These are phyloP conservation scores for Yamadazyma diospyri DNA, from an alignment of 1,139 yeast genomes.

Conservation along the genomic window DNA sequence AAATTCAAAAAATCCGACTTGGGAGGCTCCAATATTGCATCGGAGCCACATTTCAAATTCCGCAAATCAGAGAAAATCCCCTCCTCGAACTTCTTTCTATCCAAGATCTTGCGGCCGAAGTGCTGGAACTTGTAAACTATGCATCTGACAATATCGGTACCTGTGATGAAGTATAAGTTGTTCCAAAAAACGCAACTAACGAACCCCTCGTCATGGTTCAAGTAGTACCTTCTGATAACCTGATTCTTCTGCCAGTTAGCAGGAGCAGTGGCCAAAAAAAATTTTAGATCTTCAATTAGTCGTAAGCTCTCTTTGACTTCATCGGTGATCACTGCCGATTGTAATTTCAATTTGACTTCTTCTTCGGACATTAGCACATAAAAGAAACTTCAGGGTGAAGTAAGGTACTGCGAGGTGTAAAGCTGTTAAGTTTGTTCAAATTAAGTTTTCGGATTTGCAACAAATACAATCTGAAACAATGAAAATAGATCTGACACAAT, in stretches of 20 bases:
- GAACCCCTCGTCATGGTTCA: slow-evolving; percentile 86
- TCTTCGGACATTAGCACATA: slow-evolving; percentile 8
- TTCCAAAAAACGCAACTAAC: slow-evolving; percentile 94
- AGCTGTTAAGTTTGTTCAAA: too few species aligned
- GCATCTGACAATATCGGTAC: slow-evolving; percentile 93
- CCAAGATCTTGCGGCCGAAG: slow-evolving; percentile 81
- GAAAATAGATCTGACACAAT: neutral
- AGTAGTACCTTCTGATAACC: slow-evolving; percentile 77
- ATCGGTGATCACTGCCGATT: slow-evolving; percentile 13
- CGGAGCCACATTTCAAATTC: slow-evolving; percentile 79
- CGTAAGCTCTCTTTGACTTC: slow-evolving; percentile 52
- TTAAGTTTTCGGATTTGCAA: too few species aligned
- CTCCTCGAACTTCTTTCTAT: slow-evolving; percentile 93
- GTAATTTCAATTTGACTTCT: slow-evolving; percentile 6
- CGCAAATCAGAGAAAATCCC: slow-evolving; percentile 91
- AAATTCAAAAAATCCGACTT: slow-evolving; percentile 83
- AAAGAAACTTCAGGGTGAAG: neutral
- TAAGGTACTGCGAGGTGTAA: too few species aligned
- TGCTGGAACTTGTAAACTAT: slow-evolving; percentile 86
- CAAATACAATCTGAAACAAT: neutral
- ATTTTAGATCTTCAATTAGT: slow-evolving; percentile 72
- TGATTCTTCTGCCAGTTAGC: slow-evolving; percentile 92
- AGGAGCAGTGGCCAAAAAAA: slow-evolving; percentile 89
- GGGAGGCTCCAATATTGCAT: slow-evolving; percentile 87
- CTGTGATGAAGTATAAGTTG: slow-evolving; percentile 84